Conservation (phyloP, 257 asterid species). For the Phtheirospermum japonicum region DNA sequence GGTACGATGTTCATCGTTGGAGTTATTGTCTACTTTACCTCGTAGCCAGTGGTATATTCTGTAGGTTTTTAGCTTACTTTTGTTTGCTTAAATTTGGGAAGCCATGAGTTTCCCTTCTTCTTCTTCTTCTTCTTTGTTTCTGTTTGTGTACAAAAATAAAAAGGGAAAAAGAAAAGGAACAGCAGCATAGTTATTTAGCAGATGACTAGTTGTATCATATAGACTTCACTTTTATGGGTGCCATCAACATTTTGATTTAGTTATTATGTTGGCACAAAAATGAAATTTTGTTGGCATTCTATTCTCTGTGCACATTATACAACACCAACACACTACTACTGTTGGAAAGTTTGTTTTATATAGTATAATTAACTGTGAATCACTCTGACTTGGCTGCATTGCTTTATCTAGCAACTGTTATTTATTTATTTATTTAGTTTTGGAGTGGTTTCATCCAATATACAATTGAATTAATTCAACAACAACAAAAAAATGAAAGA, state of each 20-base stretch:
- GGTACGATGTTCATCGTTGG: slow-evolving; percentile 68
- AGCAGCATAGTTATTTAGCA: slow-evolving; percentile 17
- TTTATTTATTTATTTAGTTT: too few species aligned
- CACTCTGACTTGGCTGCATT: too few species aligned
- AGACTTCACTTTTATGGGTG: slow-evolving; percentile 5
- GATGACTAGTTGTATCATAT: slow-evolving; percentile 29
- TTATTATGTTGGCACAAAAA: slow-evolving; percentile 2
- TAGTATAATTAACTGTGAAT: too few species aligned
- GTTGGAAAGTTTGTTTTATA: too few species aligned
- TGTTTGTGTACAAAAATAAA: background rate
- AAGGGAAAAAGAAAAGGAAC: background rate
- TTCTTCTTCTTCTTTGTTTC: background rate
- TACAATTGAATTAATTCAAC: too few species aligned
- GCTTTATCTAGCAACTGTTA: too few species aligned
- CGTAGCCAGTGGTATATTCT: slow-evolving; percentile 44
- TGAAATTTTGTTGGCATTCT: too few species aligned
- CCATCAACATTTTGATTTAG: slow-evolving; percentile 1
- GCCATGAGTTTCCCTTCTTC: slow-evolving; percentile 41
- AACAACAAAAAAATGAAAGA: too few species aligned
- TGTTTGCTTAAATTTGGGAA: slow-evolving; percentile 64
- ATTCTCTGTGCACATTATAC: too few species aligned
- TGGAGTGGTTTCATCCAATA: too few species aligned
- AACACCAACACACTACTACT: too few species aligned
- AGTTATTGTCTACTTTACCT: slow-evolving; percentile 48
- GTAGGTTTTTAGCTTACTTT: slow-evolving; percentile 69